These are phyloP conservation scores for Lepiota venenata DNA, from an alignment of 768 basidiomycete genomes.

Conservation along the genomic window DNA sequence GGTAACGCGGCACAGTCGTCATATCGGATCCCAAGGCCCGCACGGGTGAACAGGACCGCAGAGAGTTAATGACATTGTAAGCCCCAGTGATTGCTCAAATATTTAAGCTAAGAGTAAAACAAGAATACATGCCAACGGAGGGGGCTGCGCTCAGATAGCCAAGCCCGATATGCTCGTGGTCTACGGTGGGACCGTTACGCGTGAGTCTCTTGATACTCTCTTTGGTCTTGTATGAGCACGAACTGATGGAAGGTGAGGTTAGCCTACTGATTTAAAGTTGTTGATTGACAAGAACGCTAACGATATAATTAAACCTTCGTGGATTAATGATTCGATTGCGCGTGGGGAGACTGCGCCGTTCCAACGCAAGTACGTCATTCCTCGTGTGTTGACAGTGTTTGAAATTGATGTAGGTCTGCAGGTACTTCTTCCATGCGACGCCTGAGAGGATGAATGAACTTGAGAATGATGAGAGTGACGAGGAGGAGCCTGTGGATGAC, in stretches of 20 bases:
- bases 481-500: slow-evolving; percentile 30
- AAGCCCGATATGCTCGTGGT: slow-evolving; percentile 52
- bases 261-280: slow-evolving; percentile 72
- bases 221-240: background rate
- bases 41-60: slow-evolving; percentile 66
- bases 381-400: background rate
- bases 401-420: slow-evolving; percentile 21
- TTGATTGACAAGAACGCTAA: slow-evolving; percentile 66
- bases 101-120: background rate
- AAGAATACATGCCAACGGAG: slow-evolving; percentile 73
- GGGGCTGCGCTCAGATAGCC: slow-evolving; percentile 58
- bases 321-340: slow-evolving; percentile 79
- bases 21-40: slow-evolving; percentile 71
- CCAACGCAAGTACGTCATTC: slow-evolving; percentile 52
- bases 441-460: slow-evolving; percentile 40
- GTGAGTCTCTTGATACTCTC: slow-evolving; percentile 38
- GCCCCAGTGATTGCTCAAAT: slow-evolving; percentile 16
- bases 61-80: slow-evolving; percentile 64
- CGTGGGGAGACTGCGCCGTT: slow-evolving; percentile 55
- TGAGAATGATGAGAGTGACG: slow-evolving; percentile 48
- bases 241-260: slow-evolving; percentile 1
- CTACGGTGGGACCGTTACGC: slow-evolving; percentile 66
- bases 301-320: slow-evolving; percentile 76
- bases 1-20: slow-evolving; percentile 47
- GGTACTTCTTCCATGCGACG: slow-evolving; percentile 81